Evolutionary conservation across 495 filamentous ascomycete species (phyloP).

Genomic region (Hypoxylon lienhwacheense): DNA sequence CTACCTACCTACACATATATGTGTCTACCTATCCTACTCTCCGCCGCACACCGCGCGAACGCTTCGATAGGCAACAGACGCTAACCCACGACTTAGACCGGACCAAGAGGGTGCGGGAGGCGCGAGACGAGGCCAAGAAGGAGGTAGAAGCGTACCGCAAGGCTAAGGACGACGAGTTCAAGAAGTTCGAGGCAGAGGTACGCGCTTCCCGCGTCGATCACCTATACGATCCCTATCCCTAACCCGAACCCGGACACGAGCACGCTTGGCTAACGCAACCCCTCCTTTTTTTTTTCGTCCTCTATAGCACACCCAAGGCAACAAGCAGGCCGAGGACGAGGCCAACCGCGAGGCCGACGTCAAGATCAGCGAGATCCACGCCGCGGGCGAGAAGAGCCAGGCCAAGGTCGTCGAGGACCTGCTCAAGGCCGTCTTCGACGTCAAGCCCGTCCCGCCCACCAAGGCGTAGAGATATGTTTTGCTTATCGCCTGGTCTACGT

Average conservation of each 20-base stretch:
- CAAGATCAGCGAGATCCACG: conserved; percentile 80
- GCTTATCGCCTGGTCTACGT: not conserved
- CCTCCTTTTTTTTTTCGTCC: not conserved
- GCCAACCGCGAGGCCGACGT: conserved; percentile 78
- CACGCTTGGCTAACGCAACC: not conserved
- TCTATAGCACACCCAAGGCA: conserved; percentile 76
- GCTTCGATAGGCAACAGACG: not conserved
- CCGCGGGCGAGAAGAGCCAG: conserved; percentile 74
- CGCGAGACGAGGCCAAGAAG: conserved; percentile 92
- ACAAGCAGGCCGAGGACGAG: conserved; percentile 84
- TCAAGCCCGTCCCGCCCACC: conserved; percentile 67
- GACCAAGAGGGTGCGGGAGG: conserved; percentile 95
- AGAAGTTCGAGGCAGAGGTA: conserved; percentile 92
- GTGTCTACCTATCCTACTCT: too few relatives aligned
- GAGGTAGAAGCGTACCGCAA: conserved; percentile 94
- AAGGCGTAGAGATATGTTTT: conserved; percentile 6
- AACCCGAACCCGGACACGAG: not conserved
- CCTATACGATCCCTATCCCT: too few relatives aligned
- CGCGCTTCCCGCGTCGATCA: conserved; percentile 9
- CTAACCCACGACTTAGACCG: conserved; percentile 54
- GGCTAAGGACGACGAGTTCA: conserved; percentile 90
- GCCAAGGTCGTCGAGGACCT: conserved; percentile 79
- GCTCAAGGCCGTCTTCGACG: conserved; percentile 74
- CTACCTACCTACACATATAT: not conserved
- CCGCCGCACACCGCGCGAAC: too few relatives aligned